phyloP scores from a whole-genome alignment of 2,329 filamentous ascomycete species.

The Botrytis paeoniae region DNA sequence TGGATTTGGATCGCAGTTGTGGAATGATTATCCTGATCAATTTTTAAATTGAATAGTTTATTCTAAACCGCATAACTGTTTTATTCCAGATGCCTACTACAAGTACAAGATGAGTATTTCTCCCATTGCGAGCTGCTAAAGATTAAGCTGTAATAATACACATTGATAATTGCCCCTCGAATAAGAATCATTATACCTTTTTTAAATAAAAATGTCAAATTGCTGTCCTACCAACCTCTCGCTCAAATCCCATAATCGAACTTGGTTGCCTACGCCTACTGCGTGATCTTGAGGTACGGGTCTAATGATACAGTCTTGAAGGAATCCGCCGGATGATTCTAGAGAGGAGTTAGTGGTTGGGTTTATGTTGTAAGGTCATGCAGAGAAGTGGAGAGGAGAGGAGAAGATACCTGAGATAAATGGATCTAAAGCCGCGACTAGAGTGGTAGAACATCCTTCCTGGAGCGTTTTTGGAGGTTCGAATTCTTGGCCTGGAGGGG shows the following conservation, averaged over 20 bases:
- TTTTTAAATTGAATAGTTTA: background rate
- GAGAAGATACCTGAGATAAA: background rate
- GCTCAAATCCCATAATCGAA: slow-evolving; percentile 22
- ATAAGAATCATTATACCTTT: background rate
- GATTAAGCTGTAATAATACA: background rate
- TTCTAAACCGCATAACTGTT: background rate
- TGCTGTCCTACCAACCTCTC: slow-evolving; percentile 23
- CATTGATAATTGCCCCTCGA: background rate
- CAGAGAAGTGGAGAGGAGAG: background rate
- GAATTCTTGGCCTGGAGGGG: background rate
- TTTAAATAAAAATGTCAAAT: slow-evolving; percentile 5
- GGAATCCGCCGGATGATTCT: slow-evolving; percentile 16
- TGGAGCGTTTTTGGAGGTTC: slow-evolving; percentile 17
- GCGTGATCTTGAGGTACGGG: slow-evolving; percentile 2
- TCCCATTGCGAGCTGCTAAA: no score
- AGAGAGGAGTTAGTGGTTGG: background rate
- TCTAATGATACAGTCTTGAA: slow-evolving; percentile 20
- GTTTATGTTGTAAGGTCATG: no score
- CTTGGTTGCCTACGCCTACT: slow-evolving; percentile 14
- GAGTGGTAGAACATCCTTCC: slow-evolving; percentile 34
- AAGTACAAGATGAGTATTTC: background rate
- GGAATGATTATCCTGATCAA: background rate
- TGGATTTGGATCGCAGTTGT: background rate
- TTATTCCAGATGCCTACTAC: background rate
- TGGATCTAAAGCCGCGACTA: slow-evolving; percentile 42